phyloP scores from a whole-genome alignment of 148 eudicot genomes.

The Nepenthes gracilis region DNA sequence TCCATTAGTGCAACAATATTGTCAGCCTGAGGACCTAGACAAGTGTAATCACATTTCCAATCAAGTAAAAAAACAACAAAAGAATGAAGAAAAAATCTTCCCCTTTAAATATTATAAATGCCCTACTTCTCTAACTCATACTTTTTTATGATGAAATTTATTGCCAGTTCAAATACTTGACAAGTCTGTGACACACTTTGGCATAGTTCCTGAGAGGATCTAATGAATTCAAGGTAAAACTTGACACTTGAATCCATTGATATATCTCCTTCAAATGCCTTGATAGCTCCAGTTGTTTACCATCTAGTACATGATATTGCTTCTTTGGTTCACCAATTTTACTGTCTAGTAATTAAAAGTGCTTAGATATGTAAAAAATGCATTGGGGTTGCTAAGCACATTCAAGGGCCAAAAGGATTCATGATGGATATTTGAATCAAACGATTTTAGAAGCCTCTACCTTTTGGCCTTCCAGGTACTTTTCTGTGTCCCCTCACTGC shows the following conservation, averaged over 20 bases:
- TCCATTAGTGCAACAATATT: conserved; percentile 60
- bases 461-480: conserved; percentile 48
- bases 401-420: conserved; percentile 2
- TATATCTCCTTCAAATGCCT: conserved; percentile 96
- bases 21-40: conserved; percentile 46
- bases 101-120: conserved; percentile 53
- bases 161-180: conserved; percentile 46
- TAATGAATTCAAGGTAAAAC: conserved; percentile 1
- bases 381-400: conserved; percentile 2
- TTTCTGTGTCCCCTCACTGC: conserved; percentile 41
- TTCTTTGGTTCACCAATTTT: conserved; percentile 73
- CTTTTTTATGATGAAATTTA: conserved; percentile 82
- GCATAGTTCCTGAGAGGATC: not conserved
- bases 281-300: too few relatives aligned
- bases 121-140: conserved; percentile 70
- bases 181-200: conserved; percentile 6
- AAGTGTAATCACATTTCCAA: conserved; percentile 8
- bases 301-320: conserved; percentile 75
- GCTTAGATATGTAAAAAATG: conserved; percentile 37
- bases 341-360: conserved; percentile 43
- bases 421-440: conserved; percentile 3
- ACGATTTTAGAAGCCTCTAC: conserved; percentile 41
- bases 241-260: conserved; percentile 68
- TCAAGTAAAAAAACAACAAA: conserved; percentile 1
- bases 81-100: conserved; percentile 42